A percentile compares a stretch with the other conserved stretches of the same genome.
phyloP scores from a whole-genome alignment of 306 rosid genomes.

The Comarum palustre region DNA sequence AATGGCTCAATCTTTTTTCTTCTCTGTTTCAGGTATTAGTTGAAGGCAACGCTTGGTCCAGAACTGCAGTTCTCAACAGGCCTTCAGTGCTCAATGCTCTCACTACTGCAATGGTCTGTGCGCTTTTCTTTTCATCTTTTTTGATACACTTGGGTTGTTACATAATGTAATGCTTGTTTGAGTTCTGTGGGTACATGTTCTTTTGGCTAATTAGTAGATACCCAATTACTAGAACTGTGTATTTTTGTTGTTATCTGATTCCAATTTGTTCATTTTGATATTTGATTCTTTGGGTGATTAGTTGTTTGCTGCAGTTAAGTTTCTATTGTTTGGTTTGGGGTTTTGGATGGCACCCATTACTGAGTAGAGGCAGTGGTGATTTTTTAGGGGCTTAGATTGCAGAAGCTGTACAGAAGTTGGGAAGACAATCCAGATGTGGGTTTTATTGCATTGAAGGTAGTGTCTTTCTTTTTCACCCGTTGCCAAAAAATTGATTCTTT shows the following conservation, averaged over 20 bases:
- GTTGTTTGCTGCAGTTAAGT: background rate
- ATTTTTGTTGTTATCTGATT: background rate
- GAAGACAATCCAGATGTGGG: slow-evolving; percentile 76
- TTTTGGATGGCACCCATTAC: background rate
- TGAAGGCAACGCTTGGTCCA: slow-evolving; percentile 50
- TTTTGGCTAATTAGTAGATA: background rate
- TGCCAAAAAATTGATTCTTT: background rate
- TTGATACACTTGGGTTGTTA: background rate
- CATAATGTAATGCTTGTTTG: background rate
- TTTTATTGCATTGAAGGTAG: slow-evolving; percentile 72
- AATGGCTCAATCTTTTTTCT: background rate
- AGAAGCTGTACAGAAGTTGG: slow-evolving; percentile 60
- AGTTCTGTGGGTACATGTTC: background rate
- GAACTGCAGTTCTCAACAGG: slow-evolving; percentile 61
- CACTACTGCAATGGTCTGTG: slow-evolving; percentile 36
- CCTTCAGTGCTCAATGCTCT: slow-evolving; percentile 59
- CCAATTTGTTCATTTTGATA: background rate
- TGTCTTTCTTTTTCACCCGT: background rate
- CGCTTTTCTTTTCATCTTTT: background rate
- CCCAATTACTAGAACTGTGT: background rate
- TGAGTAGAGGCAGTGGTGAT: background rate
- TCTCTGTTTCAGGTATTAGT: slow-evolving; percentile 41
- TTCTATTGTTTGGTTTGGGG: background rate
- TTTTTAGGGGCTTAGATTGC: slow-evolving; percentile 57
- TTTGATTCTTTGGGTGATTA: background rate